Conservation (phyloP, 1,284 basidiomycete species). For the Microbotryum silenes-acaulis region DNA sequence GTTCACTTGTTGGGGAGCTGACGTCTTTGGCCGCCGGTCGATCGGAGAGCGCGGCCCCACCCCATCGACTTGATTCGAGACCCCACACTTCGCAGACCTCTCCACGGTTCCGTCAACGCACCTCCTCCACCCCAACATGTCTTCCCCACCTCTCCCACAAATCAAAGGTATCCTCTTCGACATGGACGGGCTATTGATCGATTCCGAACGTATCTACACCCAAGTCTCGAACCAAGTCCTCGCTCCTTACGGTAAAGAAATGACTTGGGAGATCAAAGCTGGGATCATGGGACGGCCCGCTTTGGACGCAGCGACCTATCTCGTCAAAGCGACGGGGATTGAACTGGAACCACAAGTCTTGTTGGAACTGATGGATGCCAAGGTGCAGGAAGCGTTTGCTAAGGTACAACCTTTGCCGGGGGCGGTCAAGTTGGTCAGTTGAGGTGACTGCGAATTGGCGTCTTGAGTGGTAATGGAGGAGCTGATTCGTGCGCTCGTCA, state of each 20-base stretch:
- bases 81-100: no score
- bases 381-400: conserved; percentile 9
- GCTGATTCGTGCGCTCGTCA: no score
- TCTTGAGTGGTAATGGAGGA: no score
- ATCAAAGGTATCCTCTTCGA: conserved; percentile 28
- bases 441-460: no score
- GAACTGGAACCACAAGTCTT: conserved; percentile 14
- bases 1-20: no score
- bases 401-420: conserved; percentile 32
- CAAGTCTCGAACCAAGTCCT: conserved; percentile 20
- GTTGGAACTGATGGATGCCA: conserved; percentile 6
- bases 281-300: conserved; percentile 25
- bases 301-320: conserved; percentile 5
- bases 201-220: conserved; percentile 22
- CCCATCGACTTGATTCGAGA: no score
- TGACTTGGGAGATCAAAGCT: conserved; percentile 27
- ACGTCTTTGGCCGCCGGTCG: no score
- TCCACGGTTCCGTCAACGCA: no score
- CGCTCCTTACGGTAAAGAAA: conserved; percentile 12
- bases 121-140: conserved; percentile 5
- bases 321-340: conserved; percentile 20
- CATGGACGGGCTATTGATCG: conserved; percentile 30
- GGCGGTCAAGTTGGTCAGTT: conserved; percentile 29
- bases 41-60: no score
- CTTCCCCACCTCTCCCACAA: not conserved